Evolutionary conservation across 2,329 filamentous ascomycete genomes (phyloP).

Genomic region (Aureobasidium namibiae): DNA sequence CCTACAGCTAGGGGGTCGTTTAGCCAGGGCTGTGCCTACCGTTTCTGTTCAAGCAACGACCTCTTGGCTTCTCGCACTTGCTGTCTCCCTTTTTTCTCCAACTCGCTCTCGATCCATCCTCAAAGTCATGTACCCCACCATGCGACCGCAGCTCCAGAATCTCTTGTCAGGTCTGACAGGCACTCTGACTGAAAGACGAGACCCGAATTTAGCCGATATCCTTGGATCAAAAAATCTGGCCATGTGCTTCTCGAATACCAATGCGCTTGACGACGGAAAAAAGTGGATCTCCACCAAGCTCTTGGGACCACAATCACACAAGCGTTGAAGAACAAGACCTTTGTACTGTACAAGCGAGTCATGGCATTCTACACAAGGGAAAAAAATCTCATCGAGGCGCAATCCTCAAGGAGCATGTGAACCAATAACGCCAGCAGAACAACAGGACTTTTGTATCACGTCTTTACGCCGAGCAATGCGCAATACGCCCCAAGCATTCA

Average conservation of each 20-base stretch:
- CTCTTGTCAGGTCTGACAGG: neutral
- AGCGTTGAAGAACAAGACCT: constrained; percentile 1
- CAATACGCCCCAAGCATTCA: neutral
- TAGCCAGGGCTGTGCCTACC: neutral
- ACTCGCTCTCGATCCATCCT: neutral
- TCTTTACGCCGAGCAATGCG: constrained; percentile 10
- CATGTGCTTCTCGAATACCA: neutral
- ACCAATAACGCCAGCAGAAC: neutral
- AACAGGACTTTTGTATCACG: neutral
- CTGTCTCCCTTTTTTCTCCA: neutral
- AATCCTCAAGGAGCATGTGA: neutral
- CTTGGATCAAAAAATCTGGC: neutral
- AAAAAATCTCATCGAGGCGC: neutral
- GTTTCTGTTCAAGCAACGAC: neutral
- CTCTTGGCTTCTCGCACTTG: neutral
- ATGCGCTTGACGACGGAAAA: neutral
- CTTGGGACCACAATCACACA: neutral
- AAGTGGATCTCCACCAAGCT: neutral
- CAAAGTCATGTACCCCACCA: neutral
- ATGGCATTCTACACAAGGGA: neutral
- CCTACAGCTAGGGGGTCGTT: neutral
- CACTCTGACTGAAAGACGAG: neutral
- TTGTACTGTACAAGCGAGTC: neutral
- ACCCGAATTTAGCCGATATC: constrained; percentile 2
- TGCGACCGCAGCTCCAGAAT: neutral